These are phyloP conservation scores for Linum usitatissimum DNA, from an alignment of 345 rosid genomes.

Conservation along the genomic window DNA sequence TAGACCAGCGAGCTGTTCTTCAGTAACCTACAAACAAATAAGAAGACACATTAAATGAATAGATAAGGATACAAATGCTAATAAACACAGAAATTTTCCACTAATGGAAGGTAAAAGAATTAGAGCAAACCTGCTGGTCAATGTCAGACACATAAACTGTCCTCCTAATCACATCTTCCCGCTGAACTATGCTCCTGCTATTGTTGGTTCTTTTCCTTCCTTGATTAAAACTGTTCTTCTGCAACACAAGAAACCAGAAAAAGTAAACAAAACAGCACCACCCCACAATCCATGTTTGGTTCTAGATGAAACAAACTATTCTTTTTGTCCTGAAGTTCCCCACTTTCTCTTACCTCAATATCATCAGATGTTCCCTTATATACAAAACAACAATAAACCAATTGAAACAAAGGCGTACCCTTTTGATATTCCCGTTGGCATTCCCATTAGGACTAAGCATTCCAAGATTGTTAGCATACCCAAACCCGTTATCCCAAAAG, in stretches of 20 bases:
- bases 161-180: slow-evolving; percentile 73
- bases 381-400: no score
- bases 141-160: slow-evolving; percentile 81
- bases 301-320: not conserved
- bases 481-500: slow-evolving; percentile 43
- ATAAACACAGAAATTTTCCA: not conserved
- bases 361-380: no score
- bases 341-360: slow-evolving; percentile 37
- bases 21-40: slow-evolving; percentile 49
- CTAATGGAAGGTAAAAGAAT: not conserved
- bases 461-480: slow-evolving; percentile 44
- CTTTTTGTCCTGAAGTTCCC: not conserved
- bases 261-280: slow-evolving; percentile 2
- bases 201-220: slow-evolving; percentile 68
- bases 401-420: slow-evolving; percentile 32
- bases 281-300: no score
- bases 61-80: slow-evolving; percentile 4
- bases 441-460: slow-evolving; percentile 35
- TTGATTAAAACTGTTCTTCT: slow-evolving; percentile 70
- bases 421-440: slow-evolving; percentile 43
- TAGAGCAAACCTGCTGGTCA: slow-evolving; percentile 47
- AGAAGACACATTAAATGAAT: slow-evolving; percentile 10
- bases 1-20: slow-evolving; percentile 86
- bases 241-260: slow-evolving; percentile 15
- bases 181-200: slow-evolving; percentile 82